A percentile compares a stretch with the other conserved stretches of the same genome.
Conservation (phyloP, 2,329 filamentous ascomycete genomes). For the Cytospora piceae region DNA sequence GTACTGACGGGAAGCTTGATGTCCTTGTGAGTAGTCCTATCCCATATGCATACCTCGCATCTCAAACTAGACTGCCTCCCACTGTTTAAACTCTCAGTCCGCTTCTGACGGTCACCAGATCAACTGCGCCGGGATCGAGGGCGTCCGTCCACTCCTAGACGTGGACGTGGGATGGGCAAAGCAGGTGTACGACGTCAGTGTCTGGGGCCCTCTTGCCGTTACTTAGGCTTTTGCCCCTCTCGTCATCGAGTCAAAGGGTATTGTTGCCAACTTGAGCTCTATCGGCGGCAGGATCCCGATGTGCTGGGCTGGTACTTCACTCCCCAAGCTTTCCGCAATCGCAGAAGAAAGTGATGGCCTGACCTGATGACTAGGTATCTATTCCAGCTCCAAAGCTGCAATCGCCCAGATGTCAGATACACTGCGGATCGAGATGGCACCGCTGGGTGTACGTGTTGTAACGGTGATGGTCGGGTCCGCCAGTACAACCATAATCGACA, state of each 20-base stretch:
- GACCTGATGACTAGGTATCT: conserved; percentile 3
- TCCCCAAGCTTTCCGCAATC: neutral
- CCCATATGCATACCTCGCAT: neutral
- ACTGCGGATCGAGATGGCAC: conserved; percentile 6
- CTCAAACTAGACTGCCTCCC: too few species aligned
- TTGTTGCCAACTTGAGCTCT: conserved; percentile 21
- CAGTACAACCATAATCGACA: conserved; percentile 18
- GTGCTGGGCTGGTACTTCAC: conserved; percentile 22
- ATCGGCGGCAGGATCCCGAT: conserved; percentile 9
- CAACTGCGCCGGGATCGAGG: conserved; percentile 16
- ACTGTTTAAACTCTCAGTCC: neutral
- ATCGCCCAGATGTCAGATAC: conserved; percentile 5
- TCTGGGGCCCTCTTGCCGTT: conserved; percentile 16
- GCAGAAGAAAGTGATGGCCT: neutral
- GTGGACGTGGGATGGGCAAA: conserved; percentile 17
- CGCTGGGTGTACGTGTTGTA: conserved; percentile 13
- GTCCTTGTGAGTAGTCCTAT: conserved; percentile 5
- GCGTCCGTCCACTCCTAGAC: conserved; percentile 17
- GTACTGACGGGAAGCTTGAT: conserved; percentile 11
- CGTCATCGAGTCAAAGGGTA: conserved; percentile 11
- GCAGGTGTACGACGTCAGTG: conserved; percentile 19
- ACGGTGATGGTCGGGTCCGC: conserved; percentile 4
- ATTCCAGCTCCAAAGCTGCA: conserved; percentile 19
- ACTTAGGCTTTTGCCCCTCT: conserved; percentile 20
- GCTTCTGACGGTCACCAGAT: neutral